Conservation (phyloP, 78 protist genomes). For the Chrysochromulina parva region DNA sequence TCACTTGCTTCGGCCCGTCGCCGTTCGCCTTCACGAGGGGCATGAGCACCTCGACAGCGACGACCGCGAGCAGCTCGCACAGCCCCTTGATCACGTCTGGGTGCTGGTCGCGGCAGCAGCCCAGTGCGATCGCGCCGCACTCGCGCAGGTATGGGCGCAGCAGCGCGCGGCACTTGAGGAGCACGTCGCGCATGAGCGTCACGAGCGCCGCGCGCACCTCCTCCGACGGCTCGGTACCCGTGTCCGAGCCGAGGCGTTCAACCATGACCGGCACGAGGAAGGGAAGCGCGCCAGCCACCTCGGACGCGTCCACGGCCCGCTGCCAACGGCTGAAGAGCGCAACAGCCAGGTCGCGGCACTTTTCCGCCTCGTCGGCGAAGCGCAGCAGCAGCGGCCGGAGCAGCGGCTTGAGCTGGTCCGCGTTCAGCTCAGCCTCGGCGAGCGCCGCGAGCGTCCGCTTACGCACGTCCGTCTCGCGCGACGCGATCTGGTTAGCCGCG, state of each 20-base stretch:
- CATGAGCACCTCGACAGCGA: background rate
- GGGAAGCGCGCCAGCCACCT: background rate
- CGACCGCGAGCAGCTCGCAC: background rate
- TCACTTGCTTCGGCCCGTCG: background rate
- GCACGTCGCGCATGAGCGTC: background rate
- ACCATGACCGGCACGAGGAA: background rate
- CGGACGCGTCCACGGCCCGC: background rate
- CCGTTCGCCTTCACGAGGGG: background rate
- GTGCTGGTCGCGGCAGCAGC: constrained; percentile 17
- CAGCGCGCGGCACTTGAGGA: background rate
- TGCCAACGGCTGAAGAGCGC: background rate
- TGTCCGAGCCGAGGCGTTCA: background rate
- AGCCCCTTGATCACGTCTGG: background rate
- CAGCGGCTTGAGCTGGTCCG: background rate
- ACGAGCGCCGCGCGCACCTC: background rate
- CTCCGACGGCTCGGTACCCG: background rate
- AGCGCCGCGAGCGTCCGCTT: background rate
- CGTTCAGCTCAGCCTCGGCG: background rate
- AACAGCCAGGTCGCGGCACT: background rate
- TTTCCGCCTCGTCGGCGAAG: constrained; percentile 2
- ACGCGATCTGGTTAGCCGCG: background rate
- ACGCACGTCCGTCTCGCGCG: background rate
- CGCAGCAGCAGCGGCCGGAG: constrained; percentile 12
- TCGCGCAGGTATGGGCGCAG: background rate
- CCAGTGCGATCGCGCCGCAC: background rate